Evolutionary conservation across 169 alveolate genomes (phyloP).

Genomic region (Perkinsus chesapeaki): DNA sequence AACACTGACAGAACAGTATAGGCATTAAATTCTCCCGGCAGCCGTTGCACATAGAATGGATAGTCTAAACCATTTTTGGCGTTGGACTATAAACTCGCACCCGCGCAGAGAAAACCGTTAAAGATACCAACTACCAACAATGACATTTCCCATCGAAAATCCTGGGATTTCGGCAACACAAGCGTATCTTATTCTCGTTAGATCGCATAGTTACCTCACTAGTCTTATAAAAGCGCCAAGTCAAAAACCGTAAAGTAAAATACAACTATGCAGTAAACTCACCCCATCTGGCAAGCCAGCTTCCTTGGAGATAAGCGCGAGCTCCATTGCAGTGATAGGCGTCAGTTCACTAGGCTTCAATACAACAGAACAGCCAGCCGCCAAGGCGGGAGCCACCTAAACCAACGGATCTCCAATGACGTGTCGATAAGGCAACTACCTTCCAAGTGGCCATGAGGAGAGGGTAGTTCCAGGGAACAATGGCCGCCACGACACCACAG

Average conservation of each 20-base stretch:
- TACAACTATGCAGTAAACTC: neutral
- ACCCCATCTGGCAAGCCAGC: slow-evolving; percentile 65
- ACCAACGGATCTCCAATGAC: neutral
- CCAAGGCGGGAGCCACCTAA: slow-evolving; percentile 58
- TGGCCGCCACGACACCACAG: slow-evolving; percentile 60
- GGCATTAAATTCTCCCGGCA: too few relatives aligned
- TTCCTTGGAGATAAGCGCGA: slow-evolving; percentile 48
- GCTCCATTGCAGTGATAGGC: slow-evolving; percentile 49
- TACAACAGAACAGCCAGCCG: slow-evolving; percentile 61
- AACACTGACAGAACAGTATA: too few relatives aligned
- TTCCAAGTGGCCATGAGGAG: slow-evolving; percentile 55
- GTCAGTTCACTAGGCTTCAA: slow-evolving; percentile 65
- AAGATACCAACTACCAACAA: too few relatives aligned
- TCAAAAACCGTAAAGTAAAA: neutral
- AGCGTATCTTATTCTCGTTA: too few relatives aligned
- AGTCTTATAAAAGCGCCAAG: too few relatives aligned
- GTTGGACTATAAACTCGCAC: too few relatives aligned
- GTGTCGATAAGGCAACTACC: neutral
- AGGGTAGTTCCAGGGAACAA: slow-evolving; percentile 75
- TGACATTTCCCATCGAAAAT: too few relatives aligned
- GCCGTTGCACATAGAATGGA: too few relatives aligned
- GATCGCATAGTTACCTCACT: too few relatives aligned
- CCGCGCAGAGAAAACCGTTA: too few relatives aligned
- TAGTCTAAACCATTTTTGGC: too few relatives aligned
- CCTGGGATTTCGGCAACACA: too few relatives aligned